These are phyloP conservation scores for Begonia loranthoides DNA, from an alignment of 306 rosid genomes.

Conservation along the genomic window DNA sequence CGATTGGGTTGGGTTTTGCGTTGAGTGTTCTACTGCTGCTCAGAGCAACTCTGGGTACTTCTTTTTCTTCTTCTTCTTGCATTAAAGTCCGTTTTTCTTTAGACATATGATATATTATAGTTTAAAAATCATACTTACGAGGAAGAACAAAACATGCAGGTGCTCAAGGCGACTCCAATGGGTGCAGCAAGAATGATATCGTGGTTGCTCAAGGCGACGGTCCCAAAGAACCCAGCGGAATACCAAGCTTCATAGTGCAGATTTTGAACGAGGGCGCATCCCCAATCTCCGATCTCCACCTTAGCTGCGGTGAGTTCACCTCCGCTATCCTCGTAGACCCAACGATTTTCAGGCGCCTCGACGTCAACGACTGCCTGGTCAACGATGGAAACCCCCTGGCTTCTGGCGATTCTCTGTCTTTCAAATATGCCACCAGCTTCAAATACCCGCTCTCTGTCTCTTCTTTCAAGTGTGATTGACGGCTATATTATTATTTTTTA, in stretches of 20 bases:
- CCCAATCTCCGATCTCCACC: background rate
- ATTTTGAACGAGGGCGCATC: background rate
- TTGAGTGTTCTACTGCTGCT: too few species aligned
- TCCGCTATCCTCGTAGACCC: constrained; percentile 1
- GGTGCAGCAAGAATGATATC: background rate
- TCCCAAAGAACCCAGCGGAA: background rate
- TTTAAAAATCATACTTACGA: too few species aligned
- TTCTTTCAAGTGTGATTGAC: background rate
- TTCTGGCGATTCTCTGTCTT: background rate
- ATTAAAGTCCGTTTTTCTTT: too few species aligned
- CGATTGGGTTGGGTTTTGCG: too few species aligned
- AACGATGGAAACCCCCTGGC: background rate
- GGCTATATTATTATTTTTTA: too few species aligned
- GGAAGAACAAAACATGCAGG: too few species aligned
- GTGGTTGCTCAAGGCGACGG: constrained; percentile 1
- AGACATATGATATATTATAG: too few species aligned
- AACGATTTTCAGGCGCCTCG: background rate
- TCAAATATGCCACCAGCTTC: background rate
- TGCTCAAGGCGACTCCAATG: too few species aligned
- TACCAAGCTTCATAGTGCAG: background rate
- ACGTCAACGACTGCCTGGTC: constrained; percentile 5
- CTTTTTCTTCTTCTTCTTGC: too few species aligned
- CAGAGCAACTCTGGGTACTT: too few species aligned
- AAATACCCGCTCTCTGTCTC: constrained; percentile 1
- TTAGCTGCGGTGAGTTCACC: constrained; percentile 1